phyloP scores from a whole-genome alignment of 108 stramenopile species.

The Nitzschia inconspicua region DNA sequence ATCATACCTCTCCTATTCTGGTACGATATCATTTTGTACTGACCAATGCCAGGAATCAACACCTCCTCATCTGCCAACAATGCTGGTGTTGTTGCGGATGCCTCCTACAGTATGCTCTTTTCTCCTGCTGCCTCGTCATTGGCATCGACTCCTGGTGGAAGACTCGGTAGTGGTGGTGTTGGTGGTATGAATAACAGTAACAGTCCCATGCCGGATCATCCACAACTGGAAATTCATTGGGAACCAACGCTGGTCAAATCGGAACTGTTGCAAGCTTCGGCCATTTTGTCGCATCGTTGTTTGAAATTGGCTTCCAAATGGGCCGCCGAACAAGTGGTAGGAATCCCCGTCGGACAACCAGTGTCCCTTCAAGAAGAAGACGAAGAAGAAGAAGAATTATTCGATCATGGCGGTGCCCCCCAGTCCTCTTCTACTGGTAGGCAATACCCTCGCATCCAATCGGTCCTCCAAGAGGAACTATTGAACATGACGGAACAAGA shows the following conservation, averaged over 20 bases:
- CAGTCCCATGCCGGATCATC: not conserved
- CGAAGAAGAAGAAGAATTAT: not conserved
- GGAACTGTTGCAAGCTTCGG: conserved; percentile 34
- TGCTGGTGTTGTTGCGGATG: too few relatives aligned
- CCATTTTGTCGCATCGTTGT: conserved; percentile 34
- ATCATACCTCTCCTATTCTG: too few relatives aligned
- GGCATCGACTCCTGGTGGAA: not conserved
- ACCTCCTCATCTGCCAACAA: too few relatives aligned
- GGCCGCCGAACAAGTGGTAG: conserved; percentile 77
- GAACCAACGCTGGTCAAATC: conserved; percentile 28
- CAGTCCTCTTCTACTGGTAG: too few relatives aligned
- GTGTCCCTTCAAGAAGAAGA: not conserved
- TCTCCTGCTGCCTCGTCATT: conserved; percentile 1
- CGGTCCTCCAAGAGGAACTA: not conserved
- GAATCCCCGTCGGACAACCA: conserved; percentile 25
- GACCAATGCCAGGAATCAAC: too few relatives aligned
- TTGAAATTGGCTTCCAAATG: conserved; percentile 77
- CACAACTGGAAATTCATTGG: conserved; percentile 38
- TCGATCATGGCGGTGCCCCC: too few relatives aligned
- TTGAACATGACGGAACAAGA: conserved; percentile 27
- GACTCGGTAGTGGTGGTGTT: not conserved
- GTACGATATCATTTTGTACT: too few relatives aligned
- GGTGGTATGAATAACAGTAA: not conserved
- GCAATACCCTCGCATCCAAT: not conserved
- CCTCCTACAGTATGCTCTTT: conserved; percentile 4